These are phyloP conservation scores for Neurospora sp. DNA, from an alignment of 2,329 filamentous ascomycete genomes.

Conservation along the genomic window DNA sequence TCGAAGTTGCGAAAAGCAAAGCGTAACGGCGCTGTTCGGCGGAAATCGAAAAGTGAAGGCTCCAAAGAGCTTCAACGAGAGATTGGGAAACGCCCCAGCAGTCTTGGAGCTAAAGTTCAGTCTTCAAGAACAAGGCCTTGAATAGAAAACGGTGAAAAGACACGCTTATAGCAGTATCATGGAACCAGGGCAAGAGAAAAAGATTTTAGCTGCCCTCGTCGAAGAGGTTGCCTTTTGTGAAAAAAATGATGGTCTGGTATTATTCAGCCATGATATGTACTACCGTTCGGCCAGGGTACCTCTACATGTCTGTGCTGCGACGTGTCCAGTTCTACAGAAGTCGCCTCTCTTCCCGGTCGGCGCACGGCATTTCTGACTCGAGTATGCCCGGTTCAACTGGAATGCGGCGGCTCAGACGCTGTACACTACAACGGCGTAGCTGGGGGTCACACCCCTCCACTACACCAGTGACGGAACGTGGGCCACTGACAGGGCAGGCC, in stretches of 20 bases:
- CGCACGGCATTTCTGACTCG: neutral
- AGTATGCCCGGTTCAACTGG: neutral
- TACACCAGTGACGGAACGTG: neutral
- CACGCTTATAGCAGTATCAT: neutral
- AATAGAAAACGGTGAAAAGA: neutral
- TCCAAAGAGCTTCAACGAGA: neutral
- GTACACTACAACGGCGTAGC: neutral
- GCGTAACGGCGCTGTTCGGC: neutral
- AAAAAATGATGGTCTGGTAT: neutral
- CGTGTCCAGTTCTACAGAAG: neutral
- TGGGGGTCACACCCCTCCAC: neutral
- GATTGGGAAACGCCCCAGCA: neutral
- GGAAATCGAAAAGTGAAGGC: neutral
- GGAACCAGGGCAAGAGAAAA: neutral
- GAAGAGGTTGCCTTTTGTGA: neutral
- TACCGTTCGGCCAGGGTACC: neutral
- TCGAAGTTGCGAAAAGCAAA: neutral
- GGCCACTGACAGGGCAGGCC: neutral
- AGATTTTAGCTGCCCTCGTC: neutral
- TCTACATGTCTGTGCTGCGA: neutral
- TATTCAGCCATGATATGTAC: neutral
- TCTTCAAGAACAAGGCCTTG: neutral
- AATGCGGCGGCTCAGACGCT: neutral
- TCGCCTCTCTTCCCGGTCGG: neutral
- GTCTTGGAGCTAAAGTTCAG: neutral